phyloP scores from a whole-genome alignment of 2,329 filamentous ascomycete genomes.

The Endoconidiophora laricicola region DNA sequence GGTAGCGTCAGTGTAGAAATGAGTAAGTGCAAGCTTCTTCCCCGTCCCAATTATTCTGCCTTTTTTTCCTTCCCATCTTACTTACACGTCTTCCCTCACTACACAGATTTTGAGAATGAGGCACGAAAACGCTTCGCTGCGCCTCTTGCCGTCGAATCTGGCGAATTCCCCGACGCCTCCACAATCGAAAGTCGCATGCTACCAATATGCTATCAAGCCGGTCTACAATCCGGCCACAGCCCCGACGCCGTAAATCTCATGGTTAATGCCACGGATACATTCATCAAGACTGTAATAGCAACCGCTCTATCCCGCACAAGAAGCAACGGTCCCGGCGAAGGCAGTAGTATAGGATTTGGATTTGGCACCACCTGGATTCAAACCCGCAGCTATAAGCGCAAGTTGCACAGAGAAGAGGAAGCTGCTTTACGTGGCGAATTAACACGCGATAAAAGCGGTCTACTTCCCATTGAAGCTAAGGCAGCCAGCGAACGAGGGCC shows the following conservation, averaged over 20 bases:
- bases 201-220: constrained; percentile 50
- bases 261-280: constrained; percentile 48
- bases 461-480: constrained; percentile 68
- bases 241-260: constrained; percentile 46
- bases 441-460: constrained; percentile 54
- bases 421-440: constrained; percentile 57
- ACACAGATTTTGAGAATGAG: constrained; percentile 45
- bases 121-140: constrained; percentile 49
- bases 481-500: constrained; percentile 55
- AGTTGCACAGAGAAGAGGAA: constrained; percentile 61
- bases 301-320: constrained; percentile 47
- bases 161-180: constrained; percentile 50
- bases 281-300: constrained; percentile 49
- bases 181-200: constrained; percentile 49
- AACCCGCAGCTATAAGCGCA: constrained; percentile 60
- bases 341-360: constrained; percentile 44
- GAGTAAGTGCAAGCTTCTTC: constrained; percentile 36
- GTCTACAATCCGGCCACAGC: constrained; percentile 41
- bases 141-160: constrained; percentile 48
- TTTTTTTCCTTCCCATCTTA: background rate
- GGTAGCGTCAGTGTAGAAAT: constrained; percentile 54
- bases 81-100: background rate
- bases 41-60: background rate
- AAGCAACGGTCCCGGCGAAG: constrained; percentile 47
- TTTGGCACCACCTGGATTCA: constrained; percentile 56